A percentile compares a stretch with the other conserved stretches of the same genome.
Evolutionary conservation across 2,329 filamentous ascomycete species (phyloP).

Genomic region (Chaetomiaceae sp.): DNA sequence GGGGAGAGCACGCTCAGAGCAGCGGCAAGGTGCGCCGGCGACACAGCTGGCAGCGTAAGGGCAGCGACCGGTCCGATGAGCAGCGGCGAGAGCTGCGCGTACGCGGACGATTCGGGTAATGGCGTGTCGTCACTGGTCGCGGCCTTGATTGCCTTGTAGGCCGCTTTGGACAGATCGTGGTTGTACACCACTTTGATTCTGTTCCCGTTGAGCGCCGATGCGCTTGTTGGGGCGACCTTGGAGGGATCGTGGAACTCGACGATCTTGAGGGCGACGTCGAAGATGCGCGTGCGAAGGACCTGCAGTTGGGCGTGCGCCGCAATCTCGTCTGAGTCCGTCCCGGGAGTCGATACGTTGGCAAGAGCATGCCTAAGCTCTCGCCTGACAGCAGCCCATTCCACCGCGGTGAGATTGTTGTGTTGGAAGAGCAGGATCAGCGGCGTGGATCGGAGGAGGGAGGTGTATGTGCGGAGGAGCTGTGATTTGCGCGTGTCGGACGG

Average conservation of each 20-base stretch:
- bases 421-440: conserved; percentile 81
- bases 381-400: conserved; percentile 67
- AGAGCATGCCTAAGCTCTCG: conserved; percentile 56
- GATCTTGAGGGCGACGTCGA: conserved; percentile 75
- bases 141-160: conserved; percentile 43
- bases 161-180: conserved; percentile 50
- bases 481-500: conserved; percentile 82
- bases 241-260: conserved; percentile 71
- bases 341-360: conserved; percentile 34
- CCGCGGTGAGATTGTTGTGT: conserved; percentile 62
- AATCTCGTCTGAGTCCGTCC: conserved; percentile 38
- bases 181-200: conserved; percentile 32
- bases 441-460: conserved; percentile 77
- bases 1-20: conserved; percentile 75
- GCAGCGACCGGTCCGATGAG: conserved; percentile 76
- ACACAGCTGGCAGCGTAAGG: conserved; percentile 74
- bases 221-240: conserved; percentile 28
- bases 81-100: conserved; percentile 62
- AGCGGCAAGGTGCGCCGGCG: conserved; percentile 75
- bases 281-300: conserved; percentile 83
- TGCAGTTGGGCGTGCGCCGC: conserved; percentile 66
- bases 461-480: conserved; percentile 79
- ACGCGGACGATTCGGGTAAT: conserved; percentile 34
- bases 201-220: conserved; percentile 28
- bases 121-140: conserved; percentile 26